phyloP scores from a whole-genome alignment of 2,329 filamentous ascomycete species.

The Exophiala sp. region DNA sequence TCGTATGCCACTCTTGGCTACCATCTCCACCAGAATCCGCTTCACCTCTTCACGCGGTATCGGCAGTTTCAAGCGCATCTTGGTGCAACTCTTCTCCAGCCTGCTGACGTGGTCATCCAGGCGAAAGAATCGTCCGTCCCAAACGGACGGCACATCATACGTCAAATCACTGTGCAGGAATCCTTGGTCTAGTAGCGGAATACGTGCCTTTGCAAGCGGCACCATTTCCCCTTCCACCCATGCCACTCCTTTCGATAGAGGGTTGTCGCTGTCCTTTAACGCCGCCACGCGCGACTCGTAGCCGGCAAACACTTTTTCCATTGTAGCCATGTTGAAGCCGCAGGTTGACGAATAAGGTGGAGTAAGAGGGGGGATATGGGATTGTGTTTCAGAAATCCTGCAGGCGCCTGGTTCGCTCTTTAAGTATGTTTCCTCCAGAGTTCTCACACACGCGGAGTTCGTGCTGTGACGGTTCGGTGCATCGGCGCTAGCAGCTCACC shows the following conservation, averaged over 20 bases:
- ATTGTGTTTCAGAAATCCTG: not conserved
- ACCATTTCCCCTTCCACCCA: conserved; percentile 44
- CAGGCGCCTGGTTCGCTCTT: too few relatives aligned
- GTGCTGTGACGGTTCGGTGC: too few relatives aligned
- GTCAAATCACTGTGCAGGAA: conserved; percentile 50
- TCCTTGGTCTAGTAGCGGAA: conserved; percentile 48
- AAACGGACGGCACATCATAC: conserved; percentile 49
- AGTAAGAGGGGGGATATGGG: not conserved
- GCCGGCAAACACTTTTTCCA: conserved; percentile 40
- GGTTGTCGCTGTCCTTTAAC: conserved; percentile 36
- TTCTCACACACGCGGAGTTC: too few relatives aligned
- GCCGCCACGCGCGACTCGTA: conserved; percentile 33
- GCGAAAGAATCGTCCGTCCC: conserved; percentile 50
- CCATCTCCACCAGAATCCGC: conserved; percentile 42
- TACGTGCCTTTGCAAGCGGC: conserved; percentile 44
- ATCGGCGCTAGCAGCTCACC: too few relatives aligned
- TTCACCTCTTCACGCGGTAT: conserved; percentile 39
- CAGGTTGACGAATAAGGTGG: not conserved
- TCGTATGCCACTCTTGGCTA: conserved; percentile 42
- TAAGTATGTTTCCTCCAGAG: too few relatives aligned
- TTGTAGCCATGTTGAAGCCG: conserved; percentile 40
- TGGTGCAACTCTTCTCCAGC: conserved; percentile 41
- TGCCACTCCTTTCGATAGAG: conserved; percentile 43
- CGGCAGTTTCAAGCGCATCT: conserved; percentile 44
- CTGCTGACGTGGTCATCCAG: conserved; percentile 47